phyloP scores from a whole-genome alignment of 495 filamentous ascomycete genomes.

The Penicillium waksmanii region DNA sequence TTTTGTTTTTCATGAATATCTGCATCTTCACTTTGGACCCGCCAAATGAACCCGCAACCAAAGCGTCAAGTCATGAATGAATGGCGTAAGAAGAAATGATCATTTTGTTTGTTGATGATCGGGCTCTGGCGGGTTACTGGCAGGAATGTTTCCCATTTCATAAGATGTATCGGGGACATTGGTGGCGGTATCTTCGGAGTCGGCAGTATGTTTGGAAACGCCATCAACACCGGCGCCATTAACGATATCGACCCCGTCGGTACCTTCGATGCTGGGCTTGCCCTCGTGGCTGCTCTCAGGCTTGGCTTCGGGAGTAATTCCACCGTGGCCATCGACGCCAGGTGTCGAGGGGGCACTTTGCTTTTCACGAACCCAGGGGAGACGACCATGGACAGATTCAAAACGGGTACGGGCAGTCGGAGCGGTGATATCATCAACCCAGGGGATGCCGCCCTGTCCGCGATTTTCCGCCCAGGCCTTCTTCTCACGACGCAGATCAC shows the following conservation, averaged over 20 bases:
- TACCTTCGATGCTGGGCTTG: slow-evolving; percentile 4
- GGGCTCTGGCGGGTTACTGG: not conserved
- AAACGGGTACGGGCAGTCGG: slow-evolving; percentile 47
- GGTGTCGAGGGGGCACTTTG: slow-evolving; percentile 29
- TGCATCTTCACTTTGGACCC: slow-evolving; percentile 2
- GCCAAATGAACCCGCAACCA: slow-evolving; percentile 4
- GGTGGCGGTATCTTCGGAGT: too few species aligned
- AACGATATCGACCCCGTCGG: not conserved
- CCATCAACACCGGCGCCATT: slow-evolving; percentile 1
- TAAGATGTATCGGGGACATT: not conserved
- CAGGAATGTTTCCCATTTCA: not conserved
- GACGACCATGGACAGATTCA: slow-evolving; percentile 40
- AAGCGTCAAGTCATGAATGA: slow-evolving; percentile 19
- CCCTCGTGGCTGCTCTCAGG: slow-evolving; percentile 5
- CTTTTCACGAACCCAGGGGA: slow-evolving; percentile 42
- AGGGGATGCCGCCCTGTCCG: slow-evolving; percentile 43
- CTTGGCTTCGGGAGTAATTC: not conserved
- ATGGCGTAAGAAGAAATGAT: not conserved
- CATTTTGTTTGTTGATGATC: not conserved
- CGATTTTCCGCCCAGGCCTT: slow-evolving; percentile 56
- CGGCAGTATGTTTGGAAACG: not conserved
- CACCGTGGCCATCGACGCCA: slow-evolving; percentile 17
- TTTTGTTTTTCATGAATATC: not conserved
- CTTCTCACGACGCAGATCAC: slow-evolving; percentile 64
- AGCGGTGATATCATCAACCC: slow-evolving; percentile 43